A percentile compares a stretch with the other conserved stretches of the same genome.
Evolutionary conservation across 2,329 filamentous ascomycete species (phyloP).

Genomic region (Raffaelea albimanens): DNA sequence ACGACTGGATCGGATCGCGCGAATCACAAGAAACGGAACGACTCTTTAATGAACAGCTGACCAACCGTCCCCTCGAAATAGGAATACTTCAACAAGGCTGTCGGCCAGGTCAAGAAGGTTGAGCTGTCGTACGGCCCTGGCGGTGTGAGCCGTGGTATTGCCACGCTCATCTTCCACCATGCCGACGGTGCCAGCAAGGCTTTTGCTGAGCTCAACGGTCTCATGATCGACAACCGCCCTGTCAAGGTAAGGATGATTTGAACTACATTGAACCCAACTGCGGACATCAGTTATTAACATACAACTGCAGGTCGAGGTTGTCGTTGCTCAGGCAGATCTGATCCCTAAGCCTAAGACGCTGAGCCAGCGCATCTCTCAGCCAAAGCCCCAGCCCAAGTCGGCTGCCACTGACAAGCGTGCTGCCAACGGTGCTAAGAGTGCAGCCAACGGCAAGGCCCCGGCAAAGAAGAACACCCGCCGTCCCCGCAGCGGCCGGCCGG

Average conservation of each 20-base stretch:
- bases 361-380: conserved; percentile 66
- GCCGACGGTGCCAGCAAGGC: conserved; percentile 77
- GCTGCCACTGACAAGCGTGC: conserved; percentile 65
- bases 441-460: conserved; percentile 32
- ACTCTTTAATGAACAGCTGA: conserved; percentile 47
- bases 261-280: too few species aligned
- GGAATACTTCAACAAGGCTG: conserved; percentile 89
- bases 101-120: conserved; percentile 85
- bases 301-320: conserved; percentile 94
- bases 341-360: conserved; percentile 60
- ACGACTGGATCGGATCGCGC: conserved; percentile 6
- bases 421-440: conserved; percentile 34
- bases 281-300: too few species aligned
- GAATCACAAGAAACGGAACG: too few species aligned
- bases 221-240: conserved; percentile 79
- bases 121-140: conserved; percentile 89
- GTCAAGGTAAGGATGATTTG: conserved; percentile 84
- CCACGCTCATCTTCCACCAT: conserved; percentile 78
- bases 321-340: conserved; percentile 67
- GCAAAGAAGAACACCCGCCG: conserved; percentile 42
- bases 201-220: conserved; percentile 72
- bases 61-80: conserved; percentile 57
- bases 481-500: conserved; percentile 51
- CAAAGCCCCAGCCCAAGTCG: conserved; percentile 72
- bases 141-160: conserved; percentile 83